Percentiles rank a stretch among this genome's conserved stretches.
These are phyloP conservation scores for Plasmodium falciparum DNA, from an alignment of 169 alveolate species.

Conservation along the genomic window DNA sequence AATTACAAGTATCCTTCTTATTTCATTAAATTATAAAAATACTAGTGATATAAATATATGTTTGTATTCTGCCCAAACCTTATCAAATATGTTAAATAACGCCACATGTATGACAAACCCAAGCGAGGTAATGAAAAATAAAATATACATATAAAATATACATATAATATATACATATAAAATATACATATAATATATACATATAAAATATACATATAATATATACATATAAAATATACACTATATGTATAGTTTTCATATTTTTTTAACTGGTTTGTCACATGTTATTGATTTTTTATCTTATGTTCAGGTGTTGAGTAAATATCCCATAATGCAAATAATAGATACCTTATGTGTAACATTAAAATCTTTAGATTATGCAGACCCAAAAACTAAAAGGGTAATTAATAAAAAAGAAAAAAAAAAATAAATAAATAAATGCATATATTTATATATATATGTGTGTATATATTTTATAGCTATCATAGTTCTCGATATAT, in stretches of 20 bases:
- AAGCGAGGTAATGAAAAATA: conserved; percentile 20
- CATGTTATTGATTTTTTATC: background rate
- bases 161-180: too few relatives aligned
- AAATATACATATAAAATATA: too few relatives aligned
- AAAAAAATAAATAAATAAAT: background rate
- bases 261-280: background rate
- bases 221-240: background rate
- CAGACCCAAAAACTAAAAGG: conserved; percentile 73
- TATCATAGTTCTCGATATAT: background rate
- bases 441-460: too few relatives aligned
- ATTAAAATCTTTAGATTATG: conserved; percentile 59
- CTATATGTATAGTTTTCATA: too few relatives aligned
- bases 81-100: conserved; percentile 53
- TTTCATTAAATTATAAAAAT: conserved; percentile 55
- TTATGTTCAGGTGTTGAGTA: conserved; percentile 31
- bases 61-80: conserved; percentile 35
- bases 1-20: conserved; percentile 55
- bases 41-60: conserved; percentile 69
- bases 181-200: too few relatives aligned
- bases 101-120: conserved; percentile 51
- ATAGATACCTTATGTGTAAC: conserved; percentile 48
- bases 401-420: conserved; percentile 1
- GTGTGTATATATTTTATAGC: background rate
- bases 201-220: too few relatives aligned
- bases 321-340: conserved; percentile 71